Conservation (phyloP, 2,329 filamentous ascomycete genomes). For the Sporothrix inflata region DNA sequence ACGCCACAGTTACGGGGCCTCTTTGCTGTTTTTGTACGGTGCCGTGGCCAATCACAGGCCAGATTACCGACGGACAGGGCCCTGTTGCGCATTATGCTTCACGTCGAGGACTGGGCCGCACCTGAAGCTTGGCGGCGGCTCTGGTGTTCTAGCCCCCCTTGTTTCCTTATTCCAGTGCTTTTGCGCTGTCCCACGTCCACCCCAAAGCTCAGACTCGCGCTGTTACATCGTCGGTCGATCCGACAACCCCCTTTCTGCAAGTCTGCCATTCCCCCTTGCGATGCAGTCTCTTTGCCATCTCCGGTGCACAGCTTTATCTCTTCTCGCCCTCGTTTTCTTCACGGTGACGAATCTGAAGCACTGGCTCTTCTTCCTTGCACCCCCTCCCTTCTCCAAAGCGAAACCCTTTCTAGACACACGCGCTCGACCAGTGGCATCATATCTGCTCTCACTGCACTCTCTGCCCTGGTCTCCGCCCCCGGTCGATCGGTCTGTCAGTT, state of each 20-base stretch:
- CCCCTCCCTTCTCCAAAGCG: background rate
- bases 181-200: background rate
- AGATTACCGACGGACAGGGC: conserved; percentile 10
- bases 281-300: conserved; percentile 8
- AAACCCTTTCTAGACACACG: conserved; percentile 12
- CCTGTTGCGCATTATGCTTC: conserved; percentile 26
- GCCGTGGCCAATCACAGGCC: background rate
- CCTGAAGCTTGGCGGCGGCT: conserved; percentile 19
- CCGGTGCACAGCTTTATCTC: background rate
- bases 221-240: conserved; percentile 37
- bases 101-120: conserved; percentile 6
- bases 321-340: background rate
- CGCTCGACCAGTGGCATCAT: conserved; percentile 15
- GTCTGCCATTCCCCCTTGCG: conserved; percentile 20
- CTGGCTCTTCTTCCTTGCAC: background rate
- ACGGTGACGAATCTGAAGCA: conserved; percentile 23
- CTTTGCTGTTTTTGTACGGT: background rate
- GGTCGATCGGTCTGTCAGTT: conserved; percentile 10
- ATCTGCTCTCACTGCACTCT: background rate
- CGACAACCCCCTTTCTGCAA: conserved; percentile 28
- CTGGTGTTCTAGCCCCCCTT: conserved; percentile 15
- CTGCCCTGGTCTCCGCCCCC: background rate
- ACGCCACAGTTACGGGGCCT: conserved; percentile 14
- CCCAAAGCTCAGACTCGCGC: conserved; percentile 31
- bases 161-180: background rate